A percentile compares a stretch with the other conserved stretches of the same genome.
These are phyloP conservation scores for Kazachstania kunashirensis DNA, from an alignment of 805 yeast genomes.

Conservation along the genomic window DNA sequence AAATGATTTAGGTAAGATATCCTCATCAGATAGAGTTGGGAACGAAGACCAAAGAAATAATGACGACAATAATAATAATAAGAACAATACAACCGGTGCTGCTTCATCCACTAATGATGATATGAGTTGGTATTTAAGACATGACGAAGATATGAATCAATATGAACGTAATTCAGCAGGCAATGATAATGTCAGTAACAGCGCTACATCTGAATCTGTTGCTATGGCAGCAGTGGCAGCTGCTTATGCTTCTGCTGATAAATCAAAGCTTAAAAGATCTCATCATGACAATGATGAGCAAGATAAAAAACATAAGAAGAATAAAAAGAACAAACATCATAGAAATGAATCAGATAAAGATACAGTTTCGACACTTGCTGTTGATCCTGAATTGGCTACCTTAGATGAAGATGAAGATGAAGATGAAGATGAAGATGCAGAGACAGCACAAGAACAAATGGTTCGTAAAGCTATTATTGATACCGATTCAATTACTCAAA, in stretches of 20 bases:
- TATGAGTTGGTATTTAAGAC: constrained; percentile 21
- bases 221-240: constrained; percentile 30
- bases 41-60: constrained; percentile 1
- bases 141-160: constrained; percentile 11
- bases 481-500: constrained; percentile 51
- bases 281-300: constrained; percentile 9
- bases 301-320: constrained; percentile 15
- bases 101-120: constrained; percentile 5
- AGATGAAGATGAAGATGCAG: constrained; percentile 14
- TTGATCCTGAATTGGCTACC: constrained; percentile 51
- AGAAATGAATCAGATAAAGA: constrained; percentile 9
- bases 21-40: constrained; percentile 10
- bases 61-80: constrained; percentile 11
- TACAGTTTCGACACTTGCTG: constrained; percentile 26
- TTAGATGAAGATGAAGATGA: constrained; percentile 30
- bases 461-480: constrained; percentile 65
- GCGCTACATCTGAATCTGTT: constrained; percentile 16
- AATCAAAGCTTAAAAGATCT: constrained; percentile 8
- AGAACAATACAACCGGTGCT: constrained; percentile 16
- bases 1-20: constrained; percentile 12
- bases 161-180: constrained; percentile 2
- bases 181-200: background rate
- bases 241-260: constrained; percentile 21
- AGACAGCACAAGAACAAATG: constrained; percentile 49
- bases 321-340: constrained; percentile 1